Base-by-base conservation (phyloP, 2,329 filamentous ascomycete genomes). In the Pseudohalonectria lignicola region DNA sequence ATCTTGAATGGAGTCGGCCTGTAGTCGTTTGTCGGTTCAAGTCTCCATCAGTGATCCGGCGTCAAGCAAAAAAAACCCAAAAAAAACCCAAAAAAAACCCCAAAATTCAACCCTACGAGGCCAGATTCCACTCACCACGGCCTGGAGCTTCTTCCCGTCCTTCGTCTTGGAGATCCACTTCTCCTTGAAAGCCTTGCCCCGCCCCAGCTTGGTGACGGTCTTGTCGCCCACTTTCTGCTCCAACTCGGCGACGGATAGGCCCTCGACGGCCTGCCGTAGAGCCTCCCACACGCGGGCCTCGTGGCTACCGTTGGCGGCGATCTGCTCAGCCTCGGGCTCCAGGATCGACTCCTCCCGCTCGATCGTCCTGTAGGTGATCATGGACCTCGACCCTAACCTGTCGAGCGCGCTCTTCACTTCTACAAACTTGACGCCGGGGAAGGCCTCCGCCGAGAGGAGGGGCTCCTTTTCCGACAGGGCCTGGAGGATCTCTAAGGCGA, bases 181-280 rank as follows among this genome's bases (percentile, higher is more conserved):
- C 59, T 79, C 74, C 55, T 76, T 93, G 68, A 96, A 94, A 25
- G 90, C 90, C 65, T 92, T 94, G 51, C 87, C 87, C 57, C 92
- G 83, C n/a, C 92, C 92, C 43, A 95, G 69, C 64, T 86, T 90
- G 36, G 80, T 71, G 32, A 76, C 80, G 34, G 66, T 78, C 59
- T 38, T 84, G 59, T 83, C 77, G 40, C 83, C 82, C 46, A 90
- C 78, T 39, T 66, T 66, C 55, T 66, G 67, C 61, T 81, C 74
- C 40, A 88, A 66, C 47, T 90, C 84, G 46, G 73, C 66, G 43
- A 96, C 82, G 47, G 83, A 82, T 59, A 95, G 69, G 17, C 87
- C 88, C 53, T 90, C 86, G 47, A 87, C 57, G 21, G 82, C 79
- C 47, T 73, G 66, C 48, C 74, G 70, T 41, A 90, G 66, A 1